Percentiles rank a stretch among this genome's conserved stretches.
Conservation (phyloP, 257 asterid species). For the Scutellaria minor region DNA sequence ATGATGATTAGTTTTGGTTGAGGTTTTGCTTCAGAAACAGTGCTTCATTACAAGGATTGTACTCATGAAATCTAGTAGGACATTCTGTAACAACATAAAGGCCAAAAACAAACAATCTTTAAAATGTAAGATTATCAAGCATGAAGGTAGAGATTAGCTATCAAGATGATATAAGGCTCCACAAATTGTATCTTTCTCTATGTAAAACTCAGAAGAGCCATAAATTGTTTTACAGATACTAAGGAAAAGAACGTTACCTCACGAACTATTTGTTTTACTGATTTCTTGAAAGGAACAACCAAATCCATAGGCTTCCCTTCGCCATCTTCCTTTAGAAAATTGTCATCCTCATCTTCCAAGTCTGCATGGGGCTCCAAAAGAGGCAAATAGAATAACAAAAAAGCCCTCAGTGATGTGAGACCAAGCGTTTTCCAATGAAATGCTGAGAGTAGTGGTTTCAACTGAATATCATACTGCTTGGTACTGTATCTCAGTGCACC, state of each 20-base stretch:
- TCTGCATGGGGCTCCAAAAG: constrained; percentile 74
- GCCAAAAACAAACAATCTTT: neutral
- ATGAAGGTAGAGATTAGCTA: neutral
- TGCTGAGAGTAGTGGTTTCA: constrained; percentile 82
- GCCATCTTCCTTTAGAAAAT: constrained; percentile 58
- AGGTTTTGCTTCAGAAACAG: constrained; percentile 9
- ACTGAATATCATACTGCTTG: constrained; percentile 68
- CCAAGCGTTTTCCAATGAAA: constrained; percentile 81
- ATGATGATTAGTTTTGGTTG: neutral
- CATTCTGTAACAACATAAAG: neutral
- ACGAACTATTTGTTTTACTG: constrained; percentile 81
- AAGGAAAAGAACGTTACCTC: constrained; percentile 56
- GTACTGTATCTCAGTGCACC: constrained; percentile 46
- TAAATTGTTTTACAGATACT: constrained; percentile 1
- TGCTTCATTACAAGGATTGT: neutral
- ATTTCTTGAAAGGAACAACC: constrained; percentile 82
- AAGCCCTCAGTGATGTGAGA: constrained; percentile 75
- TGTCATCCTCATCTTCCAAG: constrained; percentile 75
- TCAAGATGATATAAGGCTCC: neutral
- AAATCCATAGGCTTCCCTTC: constrained; percentile 60
- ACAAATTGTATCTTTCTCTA: neutral
- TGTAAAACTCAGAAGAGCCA: constrained; percentile 2
- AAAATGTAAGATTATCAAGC: neutral
- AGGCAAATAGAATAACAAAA: constrained; percentile 79
- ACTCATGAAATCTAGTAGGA: constrained; percentile 16